Conservation (phyloP, 768 basidiomycete species). For the Suillus subluteus region DNA sequence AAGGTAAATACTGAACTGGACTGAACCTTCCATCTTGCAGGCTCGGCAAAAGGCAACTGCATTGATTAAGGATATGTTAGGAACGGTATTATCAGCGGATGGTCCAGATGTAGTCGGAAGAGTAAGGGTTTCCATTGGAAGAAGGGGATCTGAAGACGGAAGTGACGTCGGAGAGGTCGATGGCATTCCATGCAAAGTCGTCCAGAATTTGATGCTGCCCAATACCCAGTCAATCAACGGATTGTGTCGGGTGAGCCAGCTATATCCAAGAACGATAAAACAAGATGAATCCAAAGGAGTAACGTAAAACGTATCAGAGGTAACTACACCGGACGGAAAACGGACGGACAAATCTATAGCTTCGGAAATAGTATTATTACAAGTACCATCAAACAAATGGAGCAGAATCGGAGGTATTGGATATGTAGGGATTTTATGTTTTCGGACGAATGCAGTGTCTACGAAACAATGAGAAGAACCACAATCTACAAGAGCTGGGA, state of each 20-base stretch:
- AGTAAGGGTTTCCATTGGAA: background rate
- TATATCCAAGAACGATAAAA: constrained; percentile 10
- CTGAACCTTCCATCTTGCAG: background rate
- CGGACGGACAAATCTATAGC: background rate
- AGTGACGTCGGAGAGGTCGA: background rate
- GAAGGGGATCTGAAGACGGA: too few species aligned
- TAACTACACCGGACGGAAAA: constrained; percentile 4
- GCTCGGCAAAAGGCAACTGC: background rate
- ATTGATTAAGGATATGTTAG: background rate
- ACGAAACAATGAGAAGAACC: too few species aligned
- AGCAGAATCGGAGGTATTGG: background rate
- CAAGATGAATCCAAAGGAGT: constrained; percentile 13
- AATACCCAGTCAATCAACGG: background rate
- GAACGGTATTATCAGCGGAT: background rate
- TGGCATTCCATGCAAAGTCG: background rate
- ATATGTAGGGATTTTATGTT: background rate
- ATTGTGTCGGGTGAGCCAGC: constrained; percentile 11
- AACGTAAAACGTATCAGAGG: constrained; percentile 1
- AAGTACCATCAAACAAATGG: background rate
- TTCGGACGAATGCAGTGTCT: rapidly evolving
- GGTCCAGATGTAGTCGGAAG: background rate
- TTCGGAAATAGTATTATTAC: background rate
- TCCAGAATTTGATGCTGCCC: background rate
- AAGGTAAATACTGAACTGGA: background rate
- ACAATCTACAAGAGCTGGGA: too few species aligned